A percentile compares a stretch with the other conserved stretches of the same genome.
These are phyloP conservation scores for Alternaria incomplexa DNA, from an alignment of 2,329 filamentous ascomycete genomes.

Conservation along the genomic window DNA sequence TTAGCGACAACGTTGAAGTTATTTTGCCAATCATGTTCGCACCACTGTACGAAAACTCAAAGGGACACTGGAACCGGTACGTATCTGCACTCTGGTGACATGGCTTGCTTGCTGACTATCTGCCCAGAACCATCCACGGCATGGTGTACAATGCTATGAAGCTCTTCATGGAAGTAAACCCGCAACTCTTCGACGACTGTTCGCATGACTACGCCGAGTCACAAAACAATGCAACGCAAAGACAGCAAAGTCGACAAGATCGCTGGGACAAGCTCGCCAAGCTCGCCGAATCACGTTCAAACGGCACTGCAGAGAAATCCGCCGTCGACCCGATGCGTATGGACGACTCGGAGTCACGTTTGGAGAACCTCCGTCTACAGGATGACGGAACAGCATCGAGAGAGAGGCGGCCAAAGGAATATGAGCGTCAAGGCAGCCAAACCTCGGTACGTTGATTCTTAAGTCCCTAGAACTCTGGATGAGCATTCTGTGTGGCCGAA, in stretches of 20 bases:
- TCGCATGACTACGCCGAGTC: conserved; percentile 97
- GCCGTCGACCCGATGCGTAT: conserved; percentile 53
- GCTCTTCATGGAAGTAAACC: conserved; percentile 99
- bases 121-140: conserved; percentile 87
- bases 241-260: conserved; percentile 79
- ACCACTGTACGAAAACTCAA: conserved; percentile 96
- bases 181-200: conserved; percentile 97
- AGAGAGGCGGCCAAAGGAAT: conserved; percentile 49
- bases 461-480: conserved; percentile 49
- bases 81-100: conserved; percentile 27
- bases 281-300: conserved; percentile 75
- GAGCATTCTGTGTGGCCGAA: conserved; percentile 48
- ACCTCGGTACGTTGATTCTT: conserved; percentile 54
- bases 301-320: conserved; percentile 49
- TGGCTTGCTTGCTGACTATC: conserved; percentile 20
- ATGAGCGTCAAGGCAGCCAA: conserved; percentile 48
- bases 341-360: conserved; percentile 82
- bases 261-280: conserved; percentile 89
- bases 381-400: conserved; percentile 64
- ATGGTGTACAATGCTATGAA: conserved; percentile 99
- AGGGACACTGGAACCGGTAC: conserved; percentile 98
- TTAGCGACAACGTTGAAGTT: conserved; percentile 98
- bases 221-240: conserved; percentile 87
- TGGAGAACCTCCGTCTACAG: conserved; percentile 89
- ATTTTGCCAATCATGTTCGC: conserved; percentile 99